Evolutionary conservation across 2,329 filamentous ascomycete species (phyloP).

Genomic region (Aspergillus sp.): DNA sequence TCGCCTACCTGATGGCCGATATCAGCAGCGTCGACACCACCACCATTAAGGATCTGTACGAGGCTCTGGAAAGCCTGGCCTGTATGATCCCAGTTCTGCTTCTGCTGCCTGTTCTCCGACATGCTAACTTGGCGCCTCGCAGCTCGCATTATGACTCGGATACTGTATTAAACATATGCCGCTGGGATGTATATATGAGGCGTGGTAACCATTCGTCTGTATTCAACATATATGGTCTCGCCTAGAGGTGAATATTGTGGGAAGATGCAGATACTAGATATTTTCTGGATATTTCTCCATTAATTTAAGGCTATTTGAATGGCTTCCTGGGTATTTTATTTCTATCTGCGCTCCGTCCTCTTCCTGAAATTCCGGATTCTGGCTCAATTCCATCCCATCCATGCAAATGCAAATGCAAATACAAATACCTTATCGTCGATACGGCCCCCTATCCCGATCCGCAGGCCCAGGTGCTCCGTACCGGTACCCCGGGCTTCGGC

Average conservation of each 20-base stretch:
- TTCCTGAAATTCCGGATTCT: no score
- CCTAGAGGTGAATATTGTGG: no score
- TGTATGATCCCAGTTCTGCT: constrained; percentile 47
- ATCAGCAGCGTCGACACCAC: constrained; percentile 73
- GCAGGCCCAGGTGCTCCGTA: constrained; percentile 16
- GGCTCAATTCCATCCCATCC: no score
- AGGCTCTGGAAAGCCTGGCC: constrained; percentile 68
- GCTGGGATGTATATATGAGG: no score
- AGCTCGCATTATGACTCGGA: constrained; percentile 40
- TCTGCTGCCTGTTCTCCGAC: not conserved
- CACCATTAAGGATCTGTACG: constrained; percentile 79
- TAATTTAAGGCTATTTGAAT: no score
- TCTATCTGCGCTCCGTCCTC: no score
- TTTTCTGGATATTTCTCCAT: no score
- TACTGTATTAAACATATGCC: constrained; percentile 29
- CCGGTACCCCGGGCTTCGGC: constrained; percentile 24
- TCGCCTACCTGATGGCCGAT: constrained; percentile 96
- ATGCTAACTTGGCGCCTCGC: constrained; percentile 7
- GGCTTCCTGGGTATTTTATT: no score
- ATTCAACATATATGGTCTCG: no score
- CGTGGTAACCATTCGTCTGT: no score
- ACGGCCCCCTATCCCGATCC: constrained; percentile 12
- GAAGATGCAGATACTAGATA: no score
- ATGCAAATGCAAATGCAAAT: no score
- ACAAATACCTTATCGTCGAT: constrained; percentile 14